Percentiles rank a stretch among this genome's conserved stretches.
These are phyloP conservation scores for Dimargaris xerosporica DNA, from an alignment of 192 early-diverging fungal genomes.

Conservation along the genomic window DNA sequence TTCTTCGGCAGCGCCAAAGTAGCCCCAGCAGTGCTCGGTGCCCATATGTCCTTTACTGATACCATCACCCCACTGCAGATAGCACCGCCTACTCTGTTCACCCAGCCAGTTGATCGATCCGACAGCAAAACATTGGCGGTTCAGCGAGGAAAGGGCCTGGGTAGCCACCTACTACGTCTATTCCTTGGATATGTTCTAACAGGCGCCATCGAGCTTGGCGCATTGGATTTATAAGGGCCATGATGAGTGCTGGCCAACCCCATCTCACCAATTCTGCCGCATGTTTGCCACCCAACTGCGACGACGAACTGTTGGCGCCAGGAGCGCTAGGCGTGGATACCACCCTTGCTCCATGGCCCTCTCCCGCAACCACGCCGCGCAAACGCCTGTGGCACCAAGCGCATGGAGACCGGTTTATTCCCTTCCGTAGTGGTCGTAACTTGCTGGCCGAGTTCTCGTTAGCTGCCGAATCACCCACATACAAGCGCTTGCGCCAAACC, in stretches of 20 bases:
- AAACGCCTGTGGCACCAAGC: background rate
- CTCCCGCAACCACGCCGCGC: background rate
- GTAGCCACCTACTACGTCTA: no score
- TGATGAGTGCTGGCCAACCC: background rate
- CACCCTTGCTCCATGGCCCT: background rate
- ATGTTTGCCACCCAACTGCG: background rate
- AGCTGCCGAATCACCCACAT: background rate
- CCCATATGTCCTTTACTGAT: no score
- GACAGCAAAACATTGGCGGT: no score
- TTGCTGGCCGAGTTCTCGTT: background rate
- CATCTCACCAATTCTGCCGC: background rate
- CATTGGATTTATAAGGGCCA: background rate
- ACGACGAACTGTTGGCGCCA: background rate
- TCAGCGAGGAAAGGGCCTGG: no score
- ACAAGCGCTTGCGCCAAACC: background rate
- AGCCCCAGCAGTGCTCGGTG: no score
- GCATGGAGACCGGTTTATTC: constrained; percentile 7
- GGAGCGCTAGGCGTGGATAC: background rate
- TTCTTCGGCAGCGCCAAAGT: no score
- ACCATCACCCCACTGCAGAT: no score
- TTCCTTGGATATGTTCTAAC: no score
- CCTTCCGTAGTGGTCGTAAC: constrained; percentile 6
- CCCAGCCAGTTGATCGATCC: no score
- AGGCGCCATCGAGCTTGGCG: no score
- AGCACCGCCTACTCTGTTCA: no score